Percentiles rank a stretch among this genome's conserved stretches.
Conservation (phyloP, 164 flowering plant species). For the Sedum album region DNA sequence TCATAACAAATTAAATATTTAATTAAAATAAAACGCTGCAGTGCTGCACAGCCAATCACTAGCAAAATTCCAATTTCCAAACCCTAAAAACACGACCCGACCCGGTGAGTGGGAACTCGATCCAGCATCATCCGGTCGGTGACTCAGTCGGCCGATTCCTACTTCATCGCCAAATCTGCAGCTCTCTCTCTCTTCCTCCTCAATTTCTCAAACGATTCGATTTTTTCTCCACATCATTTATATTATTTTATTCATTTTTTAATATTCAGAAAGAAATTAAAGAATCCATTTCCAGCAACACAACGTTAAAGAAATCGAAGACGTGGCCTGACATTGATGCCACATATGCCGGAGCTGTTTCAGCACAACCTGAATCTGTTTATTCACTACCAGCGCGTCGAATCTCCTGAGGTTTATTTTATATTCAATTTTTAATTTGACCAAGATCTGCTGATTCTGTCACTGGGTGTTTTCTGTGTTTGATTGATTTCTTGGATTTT, state of each 20-base stretch:
- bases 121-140: neutral
- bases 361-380: neutral
- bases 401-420: neutral
- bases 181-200: neutral
- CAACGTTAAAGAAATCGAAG: constrained; percentile 5
- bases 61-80: too few species aligned
- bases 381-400: neutral
- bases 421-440: neutral
- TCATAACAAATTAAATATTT: neutral
- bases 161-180: constrained; percentile 7
- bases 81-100: neutral
- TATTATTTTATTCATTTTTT: neutral
- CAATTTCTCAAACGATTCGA: neutral
- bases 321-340: neutral
- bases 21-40: too few species aligned
- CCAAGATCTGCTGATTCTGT: neutral
- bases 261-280: neutral
- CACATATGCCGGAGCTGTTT: constrained; percentile 6
- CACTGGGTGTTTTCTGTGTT: neutral
- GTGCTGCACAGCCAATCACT: too few species aligned
- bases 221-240: neutral
- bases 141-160: neutral
- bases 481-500: neutral
- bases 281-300: neutral
- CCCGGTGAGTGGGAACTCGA: neutral